phyloP scores from a whole-genome alignment of 768 basidiomycete species.

The Kwoniella europaea region DNA sequence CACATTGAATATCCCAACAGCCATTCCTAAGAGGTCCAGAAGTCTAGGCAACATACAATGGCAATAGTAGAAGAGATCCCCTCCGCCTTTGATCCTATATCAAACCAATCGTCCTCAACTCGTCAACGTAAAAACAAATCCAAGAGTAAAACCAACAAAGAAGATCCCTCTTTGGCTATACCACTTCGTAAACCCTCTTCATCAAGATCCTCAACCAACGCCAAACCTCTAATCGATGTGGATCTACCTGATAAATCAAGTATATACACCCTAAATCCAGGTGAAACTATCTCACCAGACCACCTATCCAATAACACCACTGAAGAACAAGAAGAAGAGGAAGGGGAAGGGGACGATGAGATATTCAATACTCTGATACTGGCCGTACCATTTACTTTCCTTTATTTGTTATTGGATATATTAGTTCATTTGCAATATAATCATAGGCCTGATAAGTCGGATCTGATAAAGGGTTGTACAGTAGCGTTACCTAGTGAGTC shows the following conservation, averaged over 20 bases:
- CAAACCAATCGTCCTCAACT: background rate
- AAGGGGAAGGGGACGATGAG: constrained; percentile 39
- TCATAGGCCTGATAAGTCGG: constrained; percentile 37
- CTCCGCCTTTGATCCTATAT: background rate
- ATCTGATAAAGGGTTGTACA: constrained; percentile 36
- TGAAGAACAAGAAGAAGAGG: background rate
- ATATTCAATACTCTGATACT: constrained; percentile 50
- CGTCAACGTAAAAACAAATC: constrained; percentile 10
- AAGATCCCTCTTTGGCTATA: background rate
- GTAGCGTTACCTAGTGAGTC: constrained; percentile 55
- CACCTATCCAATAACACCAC: background rate
- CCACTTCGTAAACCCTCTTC: background rate
- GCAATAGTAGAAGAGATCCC: constrained; percentile 6
- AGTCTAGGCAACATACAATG: background rate
- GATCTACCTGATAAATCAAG: background rate
- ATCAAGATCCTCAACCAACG: no score
- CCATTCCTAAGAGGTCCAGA: no score
- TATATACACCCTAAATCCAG: constrained; percentile 11
- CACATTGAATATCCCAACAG: no score
- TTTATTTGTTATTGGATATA: constrained; percentile 54
- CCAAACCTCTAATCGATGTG: constrained; percentile 6
- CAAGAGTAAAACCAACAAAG: background rate
- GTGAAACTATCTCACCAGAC: constrained; percentile 8
- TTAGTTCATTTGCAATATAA: constrained; percentile 53
- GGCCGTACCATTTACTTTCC: constrained; percentile 51